These are phyloP conservation scores for Aspergillus ellipticus DNA, from an alignment of 495 filamentous ascomycete genomes.

Conservation along the genomic window DNA sequence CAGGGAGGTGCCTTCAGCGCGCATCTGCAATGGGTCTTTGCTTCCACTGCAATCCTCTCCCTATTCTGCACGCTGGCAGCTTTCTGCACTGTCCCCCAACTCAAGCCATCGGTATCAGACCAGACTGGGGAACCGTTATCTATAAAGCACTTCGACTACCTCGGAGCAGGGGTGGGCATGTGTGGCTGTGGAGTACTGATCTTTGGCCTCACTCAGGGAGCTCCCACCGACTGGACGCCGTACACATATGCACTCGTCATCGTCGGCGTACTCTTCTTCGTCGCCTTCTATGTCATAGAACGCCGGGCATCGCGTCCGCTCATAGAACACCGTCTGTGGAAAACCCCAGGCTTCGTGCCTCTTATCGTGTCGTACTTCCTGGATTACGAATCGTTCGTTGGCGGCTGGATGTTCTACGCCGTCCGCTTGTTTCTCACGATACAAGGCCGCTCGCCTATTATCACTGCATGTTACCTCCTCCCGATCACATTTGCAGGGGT, in stretches of 20 bases:
- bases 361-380: conserved; percentile 43
- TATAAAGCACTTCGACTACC: conserved; percentile 25
- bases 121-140: too few relatives aligned
- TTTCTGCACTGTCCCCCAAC: conserved; percentile 20
- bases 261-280: conserved; percentile 19
- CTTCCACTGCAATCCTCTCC: conserved; percentile 26
- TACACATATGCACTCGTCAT: conserved; percentile 27
- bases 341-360: conserved; percentile 39
- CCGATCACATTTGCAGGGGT: too few relatives aligned
- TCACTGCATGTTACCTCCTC: conserved; percentile 39
- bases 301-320: conserved; percentile 20
- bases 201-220: conserved; percentile 28
- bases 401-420: conserved; percentile 47
- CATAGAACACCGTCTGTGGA: conserved; percentile 28
- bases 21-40: conserved; percentile 29
- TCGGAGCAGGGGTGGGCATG: conserved; percentile 24
- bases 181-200: conserved; percentile 27
- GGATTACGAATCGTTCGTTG: conserved; percentile 41
- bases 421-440: conserved; percentile 46
- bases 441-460: conserved; percentile 34
- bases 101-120: conserved; percentile 20
- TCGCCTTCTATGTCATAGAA: conserved; percentile 24
- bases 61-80: conserved; percentile 17
- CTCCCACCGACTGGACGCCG: conserved; percentile 23
- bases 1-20: conserved; percentile 24